phyloP scores from a whole-genome alignment of 2,329 filamentous ascomycete genomes.

The Colletotrichum horii region DNA sequence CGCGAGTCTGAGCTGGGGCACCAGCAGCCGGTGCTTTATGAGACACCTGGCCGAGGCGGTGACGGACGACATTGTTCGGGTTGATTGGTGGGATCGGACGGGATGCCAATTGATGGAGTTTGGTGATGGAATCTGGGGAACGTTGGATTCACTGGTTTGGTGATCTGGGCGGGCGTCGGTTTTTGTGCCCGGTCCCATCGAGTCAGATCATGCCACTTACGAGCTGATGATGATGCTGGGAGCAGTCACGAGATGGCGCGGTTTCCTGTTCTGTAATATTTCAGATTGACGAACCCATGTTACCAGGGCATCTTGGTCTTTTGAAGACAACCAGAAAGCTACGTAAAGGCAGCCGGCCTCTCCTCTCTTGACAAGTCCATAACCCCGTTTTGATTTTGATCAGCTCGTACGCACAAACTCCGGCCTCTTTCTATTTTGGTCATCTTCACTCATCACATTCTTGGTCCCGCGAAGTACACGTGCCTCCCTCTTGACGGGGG shows the following conservation, averaged over 20 bases:
- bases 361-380: background rate
- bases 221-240: background rate
- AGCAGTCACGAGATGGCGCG: background rate
- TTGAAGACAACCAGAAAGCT: constrained; percentile 1
- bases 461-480: background rate
- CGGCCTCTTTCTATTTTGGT: background rate
- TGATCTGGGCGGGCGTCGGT: background rate
- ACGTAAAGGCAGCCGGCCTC: constrained; percentile 1
- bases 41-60: constrained; percentile 12
- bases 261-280: background rate
- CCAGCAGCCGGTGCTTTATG: background rate
- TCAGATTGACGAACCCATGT: background rate
- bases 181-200: background rate
- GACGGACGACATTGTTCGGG: background rate
- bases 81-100: background rate
- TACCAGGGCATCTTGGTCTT: constrained; percentile 2
- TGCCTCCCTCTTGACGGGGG: constrained; percentile 5
- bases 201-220: constrained; percentile 8
- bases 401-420: constrained; percentile 9
- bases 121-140: background rate
- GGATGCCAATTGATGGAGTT: background rate
- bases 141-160: background rate
- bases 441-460: constrained; percentile 11
- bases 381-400: constrained; percentile 9
- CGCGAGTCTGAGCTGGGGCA: background rate